Base-by-base conservation (phyloP, 1,284 basidiomycete genomes). In the Fomes fomentarius region DNA sequence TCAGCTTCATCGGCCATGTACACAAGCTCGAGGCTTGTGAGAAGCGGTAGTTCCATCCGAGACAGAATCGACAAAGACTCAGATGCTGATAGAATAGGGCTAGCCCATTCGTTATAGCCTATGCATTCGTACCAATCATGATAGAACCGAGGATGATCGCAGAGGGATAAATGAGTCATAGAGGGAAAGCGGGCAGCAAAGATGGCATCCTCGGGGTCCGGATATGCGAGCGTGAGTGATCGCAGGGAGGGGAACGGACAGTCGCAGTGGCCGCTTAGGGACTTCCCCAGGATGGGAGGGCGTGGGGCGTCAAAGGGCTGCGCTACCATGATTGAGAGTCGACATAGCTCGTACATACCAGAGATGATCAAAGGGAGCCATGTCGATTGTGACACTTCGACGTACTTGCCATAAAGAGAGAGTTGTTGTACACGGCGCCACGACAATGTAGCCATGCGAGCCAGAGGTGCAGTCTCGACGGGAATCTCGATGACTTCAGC, bases 111-210 rank as follows among this genome's bases (percentile, higher is more conserved):
- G 21, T 37, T 19, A 10, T 19, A 11, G 22, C 1, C 3, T 15
- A 38, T 12, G 15, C 24, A 5, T 21, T 19, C 14, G 10, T 30
- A 11, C 2, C 33, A n/a, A 35, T 38, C 25, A n/a, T 17, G n/a
- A 12, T 56, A 52, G 46, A 34, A 47, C 2, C 54, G 54, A 4
- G 54, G 54, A 24, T 31, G 44, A 19, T 56, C 54, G 17, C 54
- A 46, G 15, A 56, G 31, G 4, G 54, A 50, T 10, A 56, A 34
- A 9, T 38, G 31, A 15, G 26, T 43, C 1, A 50, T 33, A 8
- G n/a, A 3, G n/a, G 45, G 14, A n/a, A n/a, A 25, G 6, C 38
- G 11, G 11, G 21, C 19, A 8, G 33, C 24, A 45, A 56, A 51
- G 10, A 56, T 31, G n/a, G 19, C 28, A 17, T 54, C 52, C 19